These are phyloP conservation scores for Fraxinus latifolia DNA, from an alignment of 305 asterid species.

Conservation along the genomic window DNA sequence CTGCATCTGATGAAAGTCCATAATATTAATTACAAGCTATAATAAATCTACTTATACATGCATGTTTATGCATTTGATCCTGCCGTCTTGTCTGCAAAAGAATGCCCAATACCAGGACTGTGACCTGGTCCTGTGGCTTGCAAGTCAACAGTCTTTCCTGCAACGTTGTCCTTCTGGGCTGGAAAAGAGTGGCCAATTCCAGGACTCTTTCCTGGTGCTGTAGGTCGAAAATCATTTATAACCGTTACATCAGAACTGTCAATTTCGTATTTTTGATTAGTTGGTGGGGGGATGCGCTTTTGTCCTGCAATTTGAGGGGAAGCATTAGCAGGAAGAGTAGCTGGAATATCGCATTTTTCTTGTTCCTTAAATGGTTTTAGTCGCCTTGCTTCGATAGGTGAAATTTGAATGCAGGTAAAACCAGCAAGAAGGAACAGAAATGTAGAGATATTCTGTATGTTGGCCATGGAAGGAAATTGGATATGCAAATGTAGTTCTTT, in stretches of 20 bases:
- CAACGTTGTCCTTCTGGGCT: conserved; percentile 11
- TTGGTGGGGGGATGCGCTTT: conserved; percentile 21
- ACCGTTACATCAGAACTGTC: conserved; percentile 16
- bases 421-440: conserved; percentile 28
- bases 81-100: conserved; percentile 18
- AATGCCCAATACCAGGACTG: conserved; percentile 66
- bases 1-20: neutral
- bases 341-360: conserved; percentile 12
- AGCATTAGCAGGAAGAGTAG: neutral
- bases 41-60: conserved; percentile 26
- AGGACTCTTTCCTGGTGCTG: conserved; percentile 61
- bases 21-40: neutral
- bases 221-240: conserved; percentile 33
- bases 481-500: neutral
- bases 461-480: conserved; percentile 26
- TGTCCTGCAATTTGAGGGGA: neutral
- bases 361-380: conserved; percentile 22
- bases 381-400: conserved; percentile 33
- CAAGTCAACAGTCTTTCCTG: conserved; percentile 28
- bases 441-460: conserved; percentile 13
- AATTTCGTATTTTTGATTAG: conserved; percentile 5
- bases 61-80: conserved; percentile 32
- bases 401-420: conserved; percentile 16
- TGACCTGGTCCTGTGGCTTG: conserved; percentile 49
- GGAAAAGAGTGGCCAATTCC: conserved; percentile 50